Conservation (phyloP, 306 rosid genomes). For the Vachellia collinsii region DNA sequence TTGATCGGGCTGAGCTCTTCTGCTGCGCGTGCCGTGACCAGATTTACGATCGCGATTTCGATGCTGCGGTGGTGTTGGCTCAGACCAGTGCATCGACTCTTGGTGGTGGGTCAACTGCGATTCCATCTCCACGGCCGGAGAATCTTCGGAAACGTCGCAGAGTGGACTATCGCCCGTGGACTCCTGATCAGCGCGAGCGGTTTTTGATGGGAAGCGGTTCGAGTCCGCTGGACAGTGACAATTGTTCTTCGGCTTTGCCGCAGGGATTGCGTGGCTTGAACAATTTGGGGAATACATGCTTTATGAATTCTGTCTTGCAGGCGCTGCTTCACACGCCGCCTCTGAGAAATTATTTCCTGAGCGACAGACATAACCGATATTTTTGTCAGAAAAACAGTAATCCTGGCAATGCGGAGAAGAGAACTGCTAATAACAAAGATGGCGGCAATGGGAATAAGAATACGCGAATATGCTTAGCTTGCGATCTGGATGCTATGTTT, state of each 20-base stretch:
- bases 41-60: conserved; percentile 66
- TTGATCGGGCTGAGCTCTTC: conserved; percentile 70
- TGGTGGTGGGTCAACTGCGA: conserved; percentile 46
- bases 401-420: conserved; percentile 38
- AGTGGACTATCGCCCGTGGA: conserved; percentile 80
- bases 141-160: conserved; percentile 80
- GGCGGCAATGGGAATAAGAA: conserved; percentile 43
- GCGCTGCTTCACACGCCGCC: conserved; percentile 97
- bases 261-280: conserved; percentile 87
- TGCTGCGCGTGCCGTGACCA: conserved; percentile 66
- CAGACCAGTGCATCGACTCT: conserved; percentile 63
- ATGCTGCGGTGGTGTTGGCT: conserved; percentile 62
- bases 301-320: conserved; percentile 93
- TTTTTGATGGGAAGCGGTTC: conserved; percentile 56
- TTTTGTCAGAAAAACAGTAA: conserved; percentile 69
- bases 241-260: conserved; percentile 52
- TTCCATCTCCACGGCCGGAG: conserved; percentile 60
- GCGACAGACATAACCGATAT: conserved; percentile 82
- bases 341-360: conserved; percentile 80
- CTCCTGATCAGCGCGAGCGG: conserved; percentile 69
- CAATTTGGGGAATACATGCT: conserved; percentile 89
- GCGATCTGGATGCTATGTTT: conserved; percentile 83
- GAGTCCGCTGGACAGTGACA: conserved; percentile 43
- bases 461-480: conserved; percentile 71
- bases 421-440: conserved; percentile 32